Evolutionary conservation across 768 basidiomycete genomes (phyloP).

Genomic region (Termitomyces sp.): DNA sequence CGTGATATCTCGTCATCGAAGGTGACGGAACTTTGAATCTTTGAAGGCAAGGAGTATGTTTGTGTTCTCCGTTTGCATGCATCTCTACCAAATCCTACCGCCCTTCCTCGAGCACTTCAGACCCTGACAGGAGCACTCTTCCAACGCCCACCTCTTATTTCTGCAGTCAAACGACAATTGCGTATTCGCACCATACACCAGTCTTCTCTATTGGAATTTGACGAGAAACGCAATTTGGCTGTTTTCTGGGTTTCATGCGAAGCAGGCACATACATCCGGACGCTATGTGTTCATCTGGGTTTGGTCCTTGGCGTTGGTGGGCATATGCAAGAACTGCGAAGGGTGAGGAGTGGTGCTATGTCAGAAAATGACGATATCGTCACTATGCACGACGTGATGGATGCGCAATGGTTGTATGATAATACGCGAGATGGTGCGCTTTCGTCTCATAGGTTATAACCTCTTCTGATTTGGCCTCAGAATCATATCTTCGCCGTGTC

Average conservation of each 20-base stretch:
- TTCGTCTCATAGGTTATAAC: not conserved
- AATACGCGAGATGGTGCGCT: slow-evolving; percentile 88
- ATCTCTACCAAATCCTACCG: slow-evolving; percentile 70
- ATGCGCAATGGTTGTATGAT: slow-evolving; percentile 98
- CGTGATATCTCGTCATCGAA: slow-evolving; percentile 17
- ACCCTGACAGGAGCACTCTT: slow-evolving; percentile 97
- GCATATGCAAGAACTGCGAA: slow-evolving; percentile 98
- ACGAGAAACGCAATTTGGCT: slow-evolving; percentile 92
- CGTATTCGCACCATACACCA: slow-evolving; percentile 97
- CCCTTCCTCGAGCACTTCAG: slow-evolving; percentile 89
- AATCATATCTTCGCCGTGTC: slow-evolving; percentile 92
- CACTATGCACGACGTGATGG: slow-evolving; percentile 99
- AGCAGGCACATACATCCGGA: slow-evolving; percentile 95
- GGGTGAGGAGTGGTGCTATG: slow-evolving; percentile 94
- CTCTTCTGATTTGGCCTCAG: slow-evolving; percentile 31
- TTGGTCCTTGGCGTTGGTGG: slow-evolving; percentile 93
- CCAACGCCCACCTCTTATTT: slow-evolving; percentile 97
- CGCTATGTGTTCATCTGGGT: slow-evolving; percentile 95
- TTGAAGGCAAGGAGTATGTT: slow-evolving; percentile 96
- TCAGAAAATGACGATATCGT: slow-evolving; percentile 98
- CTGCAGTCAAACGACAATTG: slow-evolving; percentile 96
- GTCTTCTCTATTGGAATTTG: slow-evolving; percentile 92
- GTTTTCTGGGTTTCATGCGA: slow-evolving; percentile 99
- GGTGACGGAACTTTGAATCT: slow-evolving; percentile 1
- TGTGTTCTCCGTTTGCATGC: slow-evolving; percentile 93